Conservation (phyloP, 2,329 filamentous ascomycete genomes). For the Colletotrichum echinochloae region DNA sequence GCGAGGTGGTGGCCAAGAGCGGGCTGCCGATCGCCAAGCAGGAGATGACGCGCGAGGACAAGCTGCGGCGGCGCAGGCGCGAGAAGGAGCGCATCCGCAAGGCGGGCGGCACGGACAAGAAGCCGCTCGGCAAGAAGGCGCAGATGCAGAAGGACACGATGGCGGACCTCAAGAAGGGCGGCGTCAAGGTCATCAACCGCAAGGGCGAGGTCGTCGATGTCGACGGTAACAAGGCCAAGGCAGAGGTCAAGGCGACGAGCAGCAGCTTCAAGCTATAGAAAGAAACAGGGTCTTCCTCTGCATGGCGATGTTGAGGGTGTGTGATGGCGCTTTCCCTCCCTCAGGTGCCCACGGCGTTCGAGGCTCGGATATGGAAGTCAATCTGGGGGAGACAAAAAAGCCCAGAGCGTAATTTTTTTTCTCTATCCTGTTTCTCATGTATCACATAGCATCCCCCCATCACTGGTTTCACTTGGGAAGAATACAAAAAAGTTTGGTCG, state of each 20-base stretch:
- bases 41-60: constrained; percentile 91
- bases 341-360: constrained; percentile 24
- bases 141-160: constrained; percentile 63
- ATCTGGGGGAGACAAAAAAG: background rate
- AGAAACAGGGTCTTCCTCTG: background rate
- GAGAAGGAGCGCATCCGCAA: constrained; percentile 89
- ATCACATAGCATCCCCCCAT: constrained; percentile 23
- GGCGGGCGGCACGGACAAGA: constrained; percentile 63
- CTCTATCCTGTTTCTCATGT: no score
- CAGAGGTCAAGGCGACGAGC: constrained; percentile 62
- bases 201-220: constrained; percentile 88
- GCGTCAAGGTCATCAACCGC: constrained; percentile 91
- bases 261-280: constrained; percentile 71
- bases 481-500: constrained; percentile 8
- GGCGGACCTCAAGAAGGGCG: constrained; percentile 81
- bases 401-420: constrained; percentile 17
- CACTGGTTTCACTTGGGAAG: background rate
- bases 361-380: constrained; percentile 11
- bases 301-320: background rate
- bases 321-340: background rate
- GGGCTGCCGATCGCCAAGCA: constrained; percentile 83
- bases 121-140: constrained; percentile 68
- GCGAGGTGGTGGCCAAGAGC: constrained; percentile 81
- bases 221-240: constrained; percentile 80
- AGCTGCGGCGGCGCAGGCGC: constrained; percentile 78